Conservation (phyloP, 192 early-diverging fungal genomes). For the Coemansia sp. region DNA sequence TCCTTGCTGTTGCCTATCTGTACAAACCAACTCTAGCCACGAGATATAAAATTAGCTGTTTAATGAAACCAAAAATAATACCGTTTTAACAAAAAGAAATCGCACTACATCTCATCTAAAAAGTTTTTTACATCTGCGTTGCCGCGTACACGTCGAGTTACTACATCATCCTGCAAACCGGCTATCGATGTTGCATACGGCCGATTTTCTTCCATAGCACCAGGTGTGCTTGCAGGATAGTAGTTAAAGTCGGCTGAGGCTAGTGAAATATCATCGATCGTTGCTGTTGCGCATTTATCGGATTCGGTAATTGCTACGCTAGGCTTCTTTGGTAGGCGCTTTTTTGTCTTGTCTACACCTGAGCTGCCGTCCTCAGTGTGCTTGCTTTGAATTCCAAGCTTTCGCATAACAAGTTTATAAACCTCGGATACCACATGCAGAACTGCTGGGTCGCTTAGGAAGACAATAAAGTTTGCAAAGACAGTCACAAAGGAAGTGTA, state of each 20-base stretch:
- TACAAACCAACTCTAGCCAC: too few relatives aligned
- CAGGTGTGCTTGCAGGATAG: background rate
- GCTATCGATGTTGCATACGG: constrained; percentile 8
- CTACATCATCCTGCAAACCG: constrained; percentile 24
- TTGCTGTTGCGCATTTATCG: background rate
- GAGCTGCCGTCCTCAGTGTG: background rate
- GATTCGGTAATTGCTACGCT: constrained; percentile 15
- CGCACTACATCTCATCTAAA: constrained; percentile 13
- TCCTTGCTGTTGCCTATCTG: too few relatives aligned
- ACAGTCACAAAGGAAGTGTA: constrained; percentile 9
- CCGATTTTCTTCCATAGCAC: constrained; percentile 16
- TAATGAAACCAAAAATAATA: background rate
- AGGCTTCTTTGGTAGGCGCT: constrained; percentile 2
- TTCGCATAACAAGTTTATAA: background rate
- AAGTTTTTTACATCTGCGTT: constrained; percentile 15
- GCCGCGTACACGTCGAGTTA: constrained; percentile 19
- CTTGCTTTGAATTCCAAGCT: constrained; percentile 3
- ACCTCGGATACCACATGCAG: constrained; percentile 23
- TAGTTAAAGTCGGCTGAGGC: background rate
- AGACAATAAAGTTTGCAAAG: constrained; percentile 31
- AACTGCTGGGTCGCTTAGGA: constrained; percentile 33
- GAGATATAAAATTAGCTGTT: background rate
- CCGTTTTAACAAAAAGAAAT: background rate
- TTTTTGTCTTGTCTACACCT: background rate
- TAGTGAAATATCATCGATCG: constrained; percentile 7